Conservation (phyloP, 495 filamentous ascomycete species). For the Lasiosphaeria hispida region DNA sequence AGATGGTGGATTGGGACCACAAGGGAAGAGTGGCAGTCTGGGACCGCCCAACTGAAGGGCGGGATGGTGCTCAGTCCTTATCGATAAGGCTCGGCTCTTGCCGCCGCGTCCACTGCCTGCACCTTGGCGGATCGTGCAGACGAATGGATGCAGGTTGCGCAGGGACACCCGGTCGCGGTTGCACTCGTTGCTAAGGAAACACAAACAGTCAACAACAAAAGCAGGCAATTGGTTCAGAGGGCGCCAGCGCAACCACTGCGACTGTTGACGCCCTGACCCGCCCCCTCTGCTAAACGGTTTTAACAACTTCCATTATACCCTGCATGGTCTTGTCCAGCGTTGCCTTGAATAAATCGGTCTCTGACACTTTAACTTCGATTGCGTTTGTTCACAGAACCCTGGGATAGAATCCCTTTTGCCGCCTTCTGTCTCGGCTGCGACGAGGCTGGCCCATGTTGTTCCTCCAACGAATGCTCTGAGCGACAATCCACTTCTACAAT, state of each 20-base stretch:
- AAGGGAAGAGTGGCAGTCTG: neutral
- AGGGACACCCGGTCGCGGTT: conserved; percentile 18
- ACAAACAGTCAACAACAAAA: conserved; percentile 29
- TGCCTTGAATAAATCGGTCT: neutral
- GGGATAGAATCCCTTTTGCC: conserved; percentile 10
- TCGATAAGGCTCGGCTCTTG: conserved; percentile 16
- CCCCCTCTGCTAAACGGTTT: conserved; percentile 2
- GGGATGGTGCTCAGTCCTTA: conserved; percentile 1
- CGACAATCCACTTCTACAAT: too few relatives aligned
- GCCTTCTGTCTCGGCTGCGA: neutral
- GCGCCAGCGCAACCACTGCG: conserved; percentile 23
- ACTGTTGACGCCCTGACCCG: neutral
- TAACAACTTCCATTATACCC: conserved; percentile 27
- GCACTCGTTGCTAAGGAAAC: conserved; percentile 27
- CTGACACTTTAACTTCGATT: conserved; percentile 5
- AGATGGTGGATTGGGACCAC: too few relatives aligned
- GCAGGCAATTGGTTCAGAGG: conserved; percentile 23
- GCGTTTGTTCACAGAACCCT: neutral
- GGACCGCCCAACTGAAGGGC: neutral
- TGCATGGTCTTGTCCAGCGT: conserved; percentile 9
- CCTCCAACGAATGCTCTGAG: too few relatives aligned
- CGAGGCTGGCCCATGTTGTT: too few relatives aligned
- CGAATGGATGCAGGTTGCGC: neutral
- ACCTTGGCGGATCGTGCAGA: too few relatives aligned
- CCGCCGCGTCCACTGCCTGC: conserved; percentile 3